These are phyloP conservation scores for Barbatosphaeria neglecta DNA, from an alignment of 495 filamentous ascomycete species.

Conservation along the genomic window DNA sequence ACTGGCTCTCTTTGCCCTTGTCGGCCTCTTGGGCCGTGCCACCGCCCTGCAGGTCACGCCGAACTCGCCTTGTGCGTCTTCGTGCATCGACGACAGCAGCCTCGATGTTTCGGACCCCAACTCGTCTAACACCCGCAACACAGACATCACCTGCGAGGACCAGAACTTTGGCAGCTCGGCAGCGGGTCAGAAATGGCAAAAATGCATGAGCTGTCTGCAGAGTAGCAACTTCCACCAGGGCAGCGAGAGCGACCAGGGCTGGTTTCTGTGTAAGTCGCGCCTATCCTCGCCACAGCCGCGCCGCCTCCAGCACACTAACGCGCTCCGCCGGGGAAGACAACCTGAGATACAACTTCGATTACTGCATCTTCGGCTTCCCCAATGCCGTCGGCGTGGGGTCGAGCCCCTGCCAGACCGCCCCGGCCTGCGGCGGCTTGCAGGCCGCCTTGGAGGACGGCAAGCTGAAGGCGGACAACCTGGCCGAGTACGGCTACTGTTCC, in stretches of 20 bases:
- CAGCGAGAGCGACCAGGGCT: constrained; percentile 34
- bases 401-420: constrained; percentile 29
- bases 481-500: constrained; percentile 28
- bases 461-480: constrained; percentile 14
- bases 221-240: constrained; percentile 32
- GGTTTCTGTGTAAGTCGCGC: constrained; percentile 38
- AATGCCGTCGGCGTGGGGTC: constrained; percentile 25
- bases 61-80: constrained; percentile 37
- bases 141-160: constrained; percentile 37
- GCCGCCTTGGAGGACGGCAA: constrained; percentile 18
- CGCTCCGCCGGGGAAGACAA: constrained; percentile 35
- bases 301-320: constrained; percentile 10
- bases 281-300: neutral
- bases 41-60: constrained; percentile 35
- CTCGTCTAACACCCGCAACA: constrained; percentile 28
- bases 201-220: constrained; percentile 40
- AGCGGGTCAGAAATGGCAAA: constrained; percentile 31
- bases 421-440: constrained; percentile 26
- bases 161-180: constrained; percentile 17
- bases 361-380: constrained; percentile 34
- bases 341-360: constrained; percentile 29
- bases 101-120: constrained; percentile 31
- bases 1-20: constrained; percentile 7
- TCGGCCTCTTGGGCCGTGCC: constrained; percentile 12
- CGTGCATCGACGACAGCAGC: constrained; percentile 27